Percentiles rank a stretch among this genome's conserved stretches.
These are phyloP conservation scores for Mucor piriformis DNA, from an alignment of 371 early-diverging fungal genomes.

Conservation along the genomic window DNA sequence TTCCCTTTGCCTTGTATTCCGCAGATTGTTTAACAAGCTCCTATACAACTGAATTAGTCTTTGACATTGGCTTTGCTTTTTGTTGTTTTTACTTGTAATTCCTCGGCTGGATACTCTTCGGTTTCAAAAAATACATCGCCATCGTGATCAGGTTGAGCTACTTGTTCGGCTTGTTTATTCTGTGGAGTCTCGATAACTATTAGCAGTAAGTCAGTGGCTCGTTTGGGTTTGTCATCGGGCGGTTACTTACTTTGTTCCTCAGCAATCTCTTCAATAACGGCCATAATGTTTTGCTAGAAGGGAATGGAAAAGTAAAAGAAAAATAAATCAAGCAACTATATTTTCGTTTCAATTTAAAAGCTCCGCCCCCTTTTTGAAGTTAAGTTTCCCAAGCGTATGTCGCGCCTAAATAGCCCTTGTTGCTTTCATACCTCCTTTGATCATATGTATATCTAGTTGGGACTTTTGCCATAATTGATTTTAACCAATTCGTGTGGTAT, in stretches of 20 bases:
- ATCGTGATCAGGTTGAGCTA: constrained; percentile 26
- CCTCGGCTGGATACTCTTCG: constrained; percentile 37
- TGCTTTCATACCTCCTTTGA: no score
- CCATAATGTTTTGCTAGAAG: constrained; percentile 31
- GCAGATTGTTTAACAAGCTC: constrained; percentile 48
- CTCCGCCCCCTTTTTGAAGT: no score
- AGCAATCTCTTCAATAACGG: constrained; percentile 51
- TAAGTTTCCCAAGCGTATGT: no score
- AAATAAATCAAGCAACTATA: no score
- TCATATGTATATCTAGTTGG: no score
- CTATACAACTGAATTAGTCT: constrained; percentile 10
- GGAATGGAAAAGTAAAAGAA: neutral
- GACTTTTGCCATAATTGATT: no score
- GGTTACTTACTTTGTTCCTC: constrained; percentile 8
- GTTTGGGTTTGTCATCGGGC: neutral
- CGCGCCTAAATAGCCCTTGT: no score
- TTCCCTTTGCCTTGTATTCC: constrained; percentile 58
- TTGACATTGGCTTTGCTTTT: no score
- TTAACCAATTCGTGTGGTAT: no score
- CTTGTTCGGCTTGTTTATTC: neutral
- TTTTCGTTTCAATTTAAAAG: no score
- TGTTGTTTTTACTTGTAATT: constrained; percentile 31
- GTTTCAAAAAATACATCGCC: constrained; percentile 51
- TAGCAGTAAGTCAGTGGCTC: neutral
- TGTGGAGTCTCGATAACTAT: neutral